These are phyloP conservation scores for Aaosphaeria arxii DNA, from an alignment of 2,329 filamentous ascomycete genomes.

Conservation along the genomic window DNA sequence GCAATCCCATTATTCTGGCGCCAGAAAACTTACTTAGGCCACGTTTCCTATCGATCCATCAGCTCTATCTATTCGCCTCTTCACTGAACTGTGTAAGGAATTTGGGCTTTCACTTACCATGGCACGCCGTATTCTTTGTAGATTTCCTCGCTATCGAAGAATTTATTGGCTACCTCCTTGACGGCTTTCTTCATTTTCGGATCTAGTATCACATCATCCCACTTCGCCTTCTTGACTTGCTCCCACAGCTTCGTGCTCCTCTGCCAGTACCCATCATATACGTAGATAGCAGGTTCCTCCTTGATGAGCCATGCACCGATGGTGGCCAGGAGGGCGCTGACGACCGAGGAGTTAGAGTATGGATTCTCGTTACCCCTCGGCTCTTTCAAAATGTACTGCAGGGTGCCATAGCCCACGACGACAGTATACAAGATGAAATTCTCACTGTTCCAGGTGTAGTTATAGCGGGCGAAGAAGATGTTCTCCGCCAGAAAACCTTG, in stretches of 20 bases:
- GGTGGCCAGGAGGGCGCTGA: conserved; percentile 37
- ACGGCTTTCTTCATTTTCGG: conserved; percentile 43
- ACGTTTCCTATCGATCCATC: too few relatives aligned
- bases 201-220: conserved; percentile 49
- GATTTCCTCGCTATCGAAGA: conserved; percentile 35
- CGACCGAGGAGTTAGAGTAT: conserved; percentile 31
- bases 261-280: conserved; percentile 44
- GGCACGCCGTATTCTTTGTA: conserved; percentile 46
- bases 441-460: conserved; percentile 37
- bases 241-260: conserved; percentile 38
- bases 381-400: conserved; percentile 44
- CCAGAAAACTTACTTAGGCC: too few relatives aligned
- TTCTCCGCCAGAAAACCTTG: conserved; percentile 34
- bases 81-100: too few relatives aligned
- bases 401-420: conserved; percentile 10
- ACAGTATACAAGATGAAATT: conserved; percentile 41
- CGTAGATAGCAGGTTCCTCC: conserved; percentile 41
- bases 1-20: not conserved
- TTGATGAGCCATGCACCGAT: conserved; percentile 38
- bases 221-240: conserved; percentile 40
- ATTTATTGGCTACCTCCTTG: conserved; percentile 38
- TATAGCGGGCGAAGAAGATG: conserved; percentile 41
- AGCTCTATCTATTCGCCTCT: too few relatives aligned
- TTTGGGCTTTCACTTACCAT: conserved; percentile 45
- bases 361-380: conserved; percentile 28